Evolutionary conservation across 192 early-diverging fungal genomes (phyloP).

Genomic region (Backusella tarrabulga): DNA sequence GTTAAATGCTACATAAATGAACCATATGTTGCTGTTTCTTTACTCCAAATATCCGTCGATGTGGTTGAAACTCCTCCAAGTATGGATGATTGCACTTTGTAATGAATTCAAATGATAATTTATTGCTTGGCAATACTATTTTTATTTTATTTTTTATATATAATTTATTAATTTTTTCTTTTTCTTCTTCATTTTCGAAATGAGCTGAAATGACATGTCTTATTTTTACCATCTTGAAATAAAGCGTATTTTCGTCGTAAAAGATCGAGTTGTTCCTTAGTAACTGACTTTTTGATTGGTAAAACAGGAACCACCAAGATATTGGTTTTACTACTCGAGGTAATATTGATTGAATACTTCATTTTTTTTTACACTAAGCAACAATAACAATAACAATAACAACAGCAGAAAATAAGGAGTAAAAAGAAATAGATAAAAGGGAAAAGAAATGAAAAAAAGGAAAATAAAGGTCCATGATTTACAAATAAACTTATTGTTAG

Average conservation of each 20-base stretch:
- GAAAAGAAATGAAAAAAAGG: no score
- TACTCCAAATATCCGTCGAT: constrained; percentile 72
- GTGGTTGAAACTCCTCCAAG: constrained; percentile 72
- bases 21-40: neutral
- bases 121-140: constrained; percentile 52
- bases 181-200: constrained; percentile 19
- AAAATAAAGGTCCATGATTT: no score
- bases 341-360: constrained; percentile 47
- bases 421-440: neutral
- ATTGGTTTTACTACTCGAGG: constrained; percentile 50
- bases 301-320: constrained; percentile 70
- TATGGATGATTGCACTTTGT: constrained; percentile 63
- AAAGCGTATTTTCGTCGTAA: constrained; percentile 56
- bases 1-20: neutral
- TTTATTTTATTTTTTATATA: neutral
- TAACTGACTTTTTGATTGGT: constrained; percentile 57
- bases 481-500: neutral
- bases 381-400: no score
- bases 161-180: neutral
- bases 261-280: constrained; percentile 61
- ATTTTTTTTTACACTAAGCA: neutral
- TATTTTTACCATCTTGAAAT: constrained; percentile 59
- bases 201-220: constrained; percentile 33
- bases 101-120: constrained; percentile 62
- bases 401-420: no score